Percentiles rank a stretch among this genome's conserved stretches.
Conservation (phyloP, 2,329 filamentous ascomycete species). For the Exutisphaerella laricina region DNA sequence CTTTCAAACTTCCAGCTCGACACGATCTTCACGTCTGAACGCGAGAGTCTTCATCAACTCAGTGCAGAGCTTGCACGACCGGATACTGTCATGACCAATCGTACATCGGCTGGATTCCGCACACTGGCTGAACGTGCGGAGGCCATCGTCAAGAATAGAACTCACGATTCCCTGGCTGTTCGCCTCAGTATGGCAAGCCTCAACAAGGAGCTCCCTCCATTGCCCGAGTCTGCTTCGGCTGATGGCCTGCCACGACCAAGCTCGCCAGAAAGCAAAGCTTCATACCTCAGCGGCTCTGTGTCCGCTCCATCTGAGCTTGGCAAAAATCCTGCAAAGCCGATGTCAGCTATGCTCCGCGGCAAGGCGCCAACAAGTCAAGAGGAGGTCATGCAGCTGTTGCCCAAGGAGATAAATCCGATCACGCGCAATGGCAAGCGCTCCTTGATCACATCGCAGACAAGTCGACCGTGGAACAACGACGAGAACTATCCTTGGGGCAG, state of each 20-base stretch:
- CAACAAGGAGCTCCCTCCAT: conserved; percentile 35
- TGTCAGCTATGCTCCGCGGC: conserved; percentile 27
- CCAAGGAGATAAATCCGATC: conserved; percentile 32
- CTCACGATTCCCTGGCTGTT: conserved; percentile 32
- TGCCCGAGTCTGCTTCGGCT: conserved; percentile 29
- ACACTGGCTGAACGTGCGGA: conserved; percentile 35
- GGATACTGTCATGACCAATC: conserved; percentile 32
- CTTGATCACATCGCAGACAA: conserved; percentile 33
- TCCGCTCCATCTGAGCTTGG: conserved; percentile 30
- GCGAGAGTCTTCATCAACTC: conserved; percentile 28
- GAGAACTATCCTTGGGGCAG: conserved; percentile 44
- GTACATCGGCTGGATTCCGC: conserved; percentile 35
- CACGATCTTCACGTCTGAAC: conserved; percentile 34
- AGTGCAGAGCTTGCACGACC: conserved; percentile 22
- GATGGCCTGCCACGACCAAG: conserved; percentile 13
- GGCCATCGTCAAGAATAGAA: conserved; percentile 34
- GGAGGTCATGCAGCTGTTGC: conserved; percentile 29
- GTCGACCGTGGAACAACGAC: conserved; percentile 44
- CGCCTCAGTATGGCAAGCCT: conserved; percentile 17
- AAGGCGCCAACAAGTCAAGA: conserved; percentile 30
- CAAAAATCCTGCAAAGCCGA: conserved; percentile 23
- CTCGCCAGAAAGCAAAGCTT: conserved; percentile 23
- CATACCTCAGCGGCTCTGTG: conserved; percentile 30
- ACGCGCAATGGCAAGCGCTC: conserved; percentile 30
- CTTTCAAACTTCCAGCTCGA: conserved; percentile 33